phyloP scores from a whole-genome alignment of 2,329 filamentous ascomycete genomes.

The Zymoseptoria crescenta region DNA sequence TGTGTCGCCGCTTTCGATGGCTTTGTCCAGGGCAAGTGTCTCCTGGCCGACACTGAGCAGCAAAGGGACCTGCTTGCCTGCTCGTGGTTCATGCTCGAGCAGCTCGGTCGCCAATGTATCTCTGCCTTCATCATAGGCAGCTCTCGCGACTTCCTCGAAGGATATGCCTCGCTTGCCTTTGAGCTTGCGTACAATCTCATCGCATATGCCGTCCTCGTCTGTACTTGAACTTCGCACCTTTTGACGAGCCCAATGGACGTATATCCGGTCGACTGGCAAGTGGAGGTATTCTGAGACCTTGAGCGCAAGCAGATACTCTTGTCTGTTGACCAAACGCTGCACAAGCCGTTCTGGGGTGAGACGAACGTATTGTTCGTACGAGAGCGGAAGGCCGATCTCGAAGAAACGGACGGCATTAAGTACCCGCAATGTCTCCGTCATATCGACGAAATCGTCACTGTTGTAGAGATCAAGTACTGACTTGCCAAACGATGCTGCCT shows the following conservation, averaged over 20 bases:
- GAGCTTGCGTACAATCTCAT: conserved; percentile 76
- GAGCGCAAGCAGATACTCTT: conserved; percentile 84
- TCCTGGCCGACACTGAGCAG: conserved; percentile 94
- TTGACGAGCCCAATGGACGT: conserved; percentile 92
- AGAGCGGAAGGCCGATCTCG: conserved; percentile 80
- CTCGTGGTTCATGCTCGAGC: conserved; percentile 86
- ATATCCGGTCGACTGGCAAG: conserved; percentile 79
- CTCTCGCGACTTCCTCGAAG: conserved; percentile 85
- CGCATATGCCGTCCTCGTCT: conserved; percentile 81
- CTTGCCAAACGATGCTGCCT: conserved; percentile 94
- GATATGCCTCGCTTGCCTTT: conserved; percentile 86
- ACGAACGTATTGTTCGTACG: conserved; percentile 87
- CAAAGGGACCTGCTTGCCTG: conserved; percentile 90
- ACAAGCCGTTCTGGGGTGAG: conserved; percentile 86
- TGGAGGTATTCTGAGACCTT: conserved; percentile 81
- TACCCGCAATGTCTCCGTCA: conserved; percentile 88
- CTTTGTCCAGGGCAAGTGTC: conserved; percentile 89
- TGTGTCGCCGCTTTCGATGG: conserved; percentile 89
- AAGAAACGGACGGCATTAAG: conserved; percentile 89
- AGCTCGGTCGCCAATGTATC: conserved; percentile 82
- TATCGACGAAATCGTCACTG: conserved; percentile 97
- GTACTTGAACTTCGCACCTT: conserved; percentile 81
- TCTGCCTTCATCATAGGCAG: conserved; percentile 90
- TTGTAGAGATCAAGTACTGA: conserved; percentile 96
- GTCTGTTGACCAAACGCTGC: conserved; percentile 73